phyloP scores from a whole-genome alignment of 306 rosid species.

The Dryas drummondii region DNA sequence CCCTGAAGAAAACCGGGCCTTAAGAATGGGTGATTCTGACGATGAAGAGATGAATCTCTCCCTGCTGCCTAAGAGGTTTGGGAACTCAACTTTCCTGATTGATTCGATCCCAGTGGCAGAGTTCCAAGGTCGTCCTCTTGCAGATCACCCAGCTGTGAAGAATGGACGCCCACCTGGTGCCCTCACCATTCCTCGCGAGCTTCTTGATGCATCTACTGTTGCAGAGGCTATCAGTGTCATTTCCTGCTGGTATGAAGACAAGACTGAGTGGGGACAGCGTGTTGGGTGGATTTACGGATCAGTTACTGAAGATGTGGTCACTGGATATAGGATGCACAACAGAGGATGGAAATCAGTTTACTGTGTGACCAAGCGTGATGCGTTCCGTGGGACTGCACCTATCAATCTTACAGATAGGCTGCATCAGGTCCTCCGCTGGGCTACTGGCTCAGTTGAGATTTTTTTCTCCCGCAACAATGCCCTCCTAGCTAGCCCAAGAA shows the following conservation, averaged over 20 bases:
- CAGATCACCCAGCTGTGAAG: constrained; percentile 96
- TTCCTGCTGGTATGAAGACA: constrained; percentile 98
- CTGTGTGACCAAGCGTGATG: constrained; percentile 94
- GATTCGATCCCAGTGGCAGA: constrained; percentile 96
- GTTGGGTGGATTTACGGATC: constrained; percentile 99
- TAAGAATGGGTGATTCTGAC: constrained; percentile 84
- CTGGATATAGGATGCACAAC: constrained; percentile 96
- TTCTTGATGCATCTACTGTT: constrained; percentile 89
- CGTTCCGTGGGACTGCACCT: constrained; percentile 96
- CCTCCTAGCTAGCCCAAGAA: constrained; percentile 71
- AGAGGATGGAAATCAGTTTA: constrained; percentile 97
- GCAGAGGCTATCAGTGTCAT: constrained; percentile 97
- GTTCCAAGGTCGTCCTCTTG: constrained; percentile 97
- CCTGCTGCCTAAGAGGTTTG: constrained; percentile 77
- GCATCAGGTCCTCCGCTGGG: constrained; percentile 97
- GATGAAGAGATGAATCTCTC: constrained; percentile 90
- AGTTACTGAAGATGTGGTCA: constrained; percentile 96
- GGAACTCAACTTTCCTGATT: constrained; percentile 83
- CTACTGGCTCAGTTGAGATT: constrained; percentile 95
- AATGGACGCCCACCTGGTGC: constrained; percentile 94
- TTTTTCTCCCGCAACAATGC: constrained; percentile 98
- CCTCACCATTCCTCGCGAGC: constrained; percentile 75
- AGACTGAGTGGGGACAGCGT: constrained; percentile 95
- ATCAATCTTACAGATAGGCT: constrained; percentile 92
- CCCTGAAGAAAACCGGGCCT: constrained; percentile 70